A percentile compares a stretch with the other conserved stretches of the same genome.
phyloP scores from a whole-genome alignment of 2,329 filamentous ascomycete species.

The Aspergillus ruber region DNA sequence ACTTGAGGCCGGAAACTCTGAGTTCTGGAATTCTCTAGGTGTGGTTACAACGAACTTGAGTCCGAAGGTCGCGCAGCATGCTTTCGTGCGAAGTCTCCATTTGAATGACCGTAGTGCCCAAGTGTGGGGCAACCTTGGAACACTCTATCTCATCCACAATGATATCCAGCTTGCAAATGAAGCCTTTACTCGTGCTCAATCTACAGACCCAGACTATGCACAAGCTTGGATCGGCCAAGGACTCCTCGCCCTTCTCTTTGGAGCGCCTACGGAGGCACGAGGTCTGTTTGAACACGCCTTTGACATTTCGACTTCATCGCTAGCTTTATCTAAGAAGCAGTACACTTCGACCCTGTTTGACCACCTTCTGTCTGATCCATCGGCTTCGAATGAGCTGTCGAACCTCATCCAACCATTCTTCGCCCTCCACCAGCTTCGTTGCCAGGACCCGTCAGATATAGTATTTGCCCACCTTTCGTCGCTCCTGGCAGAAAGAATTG shows the following conservation, averaged over 20 bases:
- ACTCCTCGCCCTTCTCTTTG: slow-evolving; percentile 69
- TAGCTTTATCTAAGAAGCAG: slow-evolving; percentile 65
- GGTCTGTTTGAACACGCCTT: slow-evolving; percentile 89
- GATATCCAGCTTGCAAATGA: slow-evolving; percentile 83
- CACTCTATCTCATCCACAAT: slow-evolving; percentile 75
- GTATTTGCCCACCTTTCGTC: slow-evolving; percentile 70
- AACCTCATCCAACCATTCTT: slow-evolving; percentile 79
- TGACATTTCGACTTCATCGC: slow-evolving; percentile 77
- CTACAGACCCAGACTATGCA: slow-evolving; percentile 86
- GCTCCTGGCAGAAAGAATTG: slow-evolving; percentile 73
- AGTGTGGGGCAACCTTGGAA: slow-evolving; percentile 85
- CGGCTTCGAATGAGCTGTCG: slow-evolving; percentile 48
- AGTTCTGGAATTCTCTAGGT: slow-evolving; percentile 96
- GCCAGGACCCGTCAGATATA: slow-evolving; percentile 64
- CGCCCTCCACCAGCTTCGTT: slow-evolving; percentile 72
- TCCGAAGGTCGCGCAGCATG: slow-evolving; percentile 82
- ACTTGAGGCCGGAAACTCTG: slow-evolving; percentile 83
- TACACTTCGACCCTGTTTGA: slow-evolving; percentile 81
- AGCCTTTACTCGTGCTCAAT: slow-evolving; percentile 84
- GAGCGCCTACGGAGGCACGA: slow-evolving; percentile 69
- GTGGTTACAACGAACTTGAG: slow-evolving; percentile 83
- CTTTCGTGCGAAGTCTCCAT: slow-evolving; percentile 86
- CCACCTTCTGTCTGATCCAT: slow-evolving; percentile 57
- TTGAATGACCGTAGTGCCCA: slow-evolving; percentile 81
- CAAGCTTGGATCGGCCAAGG: slow-evolving; percentile 94